phyloP scores from a whole-genome alignment of 345 rosid species.

The Boechera retrofracta region DNA sequence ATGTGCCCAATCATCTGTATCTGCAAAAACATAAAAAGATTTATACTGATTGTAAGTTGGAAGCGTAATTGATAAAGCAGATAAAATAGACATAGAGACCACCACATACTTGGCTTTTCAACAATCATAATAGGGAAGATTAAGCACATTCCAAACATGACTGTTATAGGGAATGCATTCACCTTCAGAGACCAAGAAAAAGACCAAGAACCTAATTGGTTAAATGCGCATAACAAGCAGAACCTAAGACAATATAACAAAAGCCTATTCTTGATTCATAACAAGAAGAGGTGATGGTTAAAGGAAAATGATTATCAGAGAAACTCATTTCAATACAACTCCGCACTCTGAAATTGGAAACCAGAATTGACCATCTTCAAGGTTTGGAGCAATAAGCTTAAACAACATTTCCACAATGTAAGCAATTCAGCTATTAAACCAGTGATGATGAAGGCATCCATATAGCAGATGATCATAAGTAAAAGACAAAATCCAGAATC shows the following conservation, averaged over 20 bases:
- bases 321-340: not conserved
- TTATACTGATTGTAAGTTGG: conserved; percentile 11
- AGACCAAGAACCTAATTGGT: too few species aligned
- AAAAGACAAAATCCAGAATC: conserved; percentile 6
- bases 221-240: not conserved
- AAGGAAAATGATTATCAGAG: not conserved
- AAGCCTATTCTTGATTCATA: not conserved
- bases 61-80: conserved; percentile 28
- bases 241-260: not conserved
- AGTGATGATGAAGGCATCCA: not conserved
- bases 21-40: conserved; percentile 48
- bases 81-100: conserved; percentile 37
- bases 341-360: not conserved
- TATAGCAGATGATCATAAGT: conserved; percentile 13
- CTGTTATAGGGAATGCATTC: conserved; percentile 86
- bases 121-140: conserved; percentile 86
- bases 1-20: conserved; percentile 60
- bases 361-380: not conserved
- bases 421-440: not conserved
- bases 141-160: conserved; percentile 98
- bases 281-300: too few species aligned
- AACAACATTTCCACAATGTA: not conserved
- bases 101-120: conserved; percentile 76
- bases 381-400: not conserved
- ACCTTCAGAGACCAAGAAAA: conserved; percentile 54